Percentiles rank a stretch among this genome's conserved stretches.
These are phyloP conservation scores for Rhododendron ovatum DNA, from an alignment of 148 eudicot species.

Conservation along the genomic window DNA sequence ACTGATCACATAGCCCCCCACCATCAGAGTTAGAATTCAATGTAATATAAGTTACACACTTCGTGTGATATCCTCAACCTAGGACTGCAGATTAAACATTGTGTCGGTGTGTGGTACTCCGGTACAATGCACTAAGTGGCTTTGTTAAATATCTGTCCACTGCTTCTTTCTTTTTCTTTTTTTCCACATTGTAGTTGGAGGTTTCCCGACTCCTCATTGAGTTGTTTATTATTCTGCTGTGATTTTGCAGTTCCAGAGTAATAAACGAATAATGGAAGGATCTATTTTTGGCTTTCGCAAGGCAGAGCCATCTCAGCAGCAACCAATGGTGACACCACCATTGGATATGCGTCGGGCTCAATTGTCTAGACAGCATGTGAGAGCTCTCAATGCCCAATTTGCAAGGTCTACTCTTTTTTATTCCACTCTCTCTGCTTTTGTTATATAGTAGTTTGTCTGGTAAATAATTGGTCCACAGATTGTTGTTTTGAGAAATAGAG, in stretches of 20 bases:
- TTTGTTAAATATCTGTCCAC: not conserved
- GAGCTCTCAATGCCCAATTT: constrained; percentile 88
- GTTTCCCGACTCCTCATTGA: not conserved
- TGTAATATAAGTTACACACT: not conserved
- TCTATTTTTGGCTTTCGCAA: constrained; percentile 40
- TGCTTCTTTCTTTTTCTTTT: not conserved
- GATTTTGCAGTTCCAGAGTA: constrained; percentile 54
- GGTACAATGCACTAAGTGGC: not conserved
- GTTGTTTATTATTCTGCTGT: constrained; percentile 7
- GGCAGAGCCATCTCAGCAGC: constrained; percentile 44
- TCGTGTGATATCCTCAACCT: not conserved
- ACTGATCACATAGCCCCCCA: not conserved
- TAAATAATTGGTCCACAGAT: not conserved
- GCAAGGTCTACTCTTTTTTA: constrained; percentile 60
- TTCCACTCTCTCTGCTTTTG: not conserved
- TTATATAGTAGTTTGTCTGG: not conserved
- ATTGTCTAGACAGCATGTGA: constrained; percentile 75
- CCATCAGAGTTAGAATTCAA: not conserved
- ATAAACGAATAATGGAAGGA: constrained; percentile 54
- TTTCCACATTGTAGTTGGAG: not conserved
- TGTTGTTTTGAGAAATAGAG: not conserved
- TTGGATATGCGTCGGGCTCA: constrained; percentile 63
- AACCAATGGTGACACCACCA: constrained; percentile 31
- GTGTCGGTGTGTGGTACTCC: not conserved
- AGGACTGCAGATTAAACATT: not conserved